These are phyloP conservation scores for Paraphaeosphaeria minitans DNA, from an alignment of 2,329 filamentous ascomycete genomes.

Conservation along the genomic window DNA sequence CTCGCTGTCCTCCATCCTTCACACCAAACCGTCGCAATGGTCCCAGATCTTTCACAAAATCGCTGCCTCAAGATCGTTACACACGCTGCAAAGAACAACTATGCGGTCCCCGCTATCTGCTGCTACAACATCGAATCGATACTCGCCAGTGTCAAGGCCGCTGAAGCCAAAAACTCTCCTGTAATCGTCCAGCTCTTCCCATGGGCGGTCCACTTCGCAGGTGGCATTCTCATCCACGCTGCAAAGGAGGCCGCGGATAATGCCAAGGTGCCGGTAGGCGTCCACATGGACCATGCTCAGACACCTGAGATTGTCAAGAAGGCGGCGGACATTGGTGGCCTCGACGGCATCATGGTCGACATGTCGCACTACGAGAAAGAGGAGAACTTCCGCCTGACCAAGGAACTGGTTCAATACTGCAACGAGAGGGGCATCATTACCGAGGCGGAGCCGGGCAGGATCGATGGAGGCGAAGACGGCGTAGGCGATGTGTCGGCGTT, in stretches of 20 bases:
- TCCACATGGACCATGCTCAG: conserved; percentile 72
- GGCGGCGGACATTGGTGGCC: conserved; percentile 57
- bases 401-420: conserved; percentile 66
- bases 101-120: conserved; percentile 67
- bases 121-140: conserved; percentile 74
- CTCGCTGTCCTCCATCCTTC: conserved; percentile 2
- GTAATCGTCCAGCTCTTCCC: conserved; percentile 76
- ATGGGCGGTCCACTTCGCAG: conserved; percentile 72
- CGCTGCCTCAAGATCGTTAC: conserved; percentile 57
- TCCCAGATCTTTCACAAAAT: conserved; percentile 55
- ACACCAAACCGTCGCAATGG: conserved; percentile 53
- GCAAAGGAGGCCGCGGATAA: conserved; percentile 50
- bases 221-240: conserved; percentile 52
- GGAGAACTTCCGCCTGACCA: conserved; percentile 70
- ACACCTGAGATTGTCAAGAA: conserved; percentile 65
- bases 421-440: conserved; percentile 69
- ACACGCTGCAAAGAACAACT: conserved; percentile 60
- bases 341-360: conserved; percentile 60
- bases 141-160: conserved; percentile 69
- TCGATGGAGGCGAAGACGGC: conserved; percentile 76
- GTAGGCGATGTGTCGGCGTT: conserved; percentile 68
- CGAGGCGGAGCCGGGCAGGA: conserved; percentile 73
- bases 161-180: conserved; percentile 69
- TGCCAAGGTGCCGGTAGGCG: conserved; percentile 60
- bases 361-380: conserved; percentile 75